These are phyloP conservation scores for Allodekkera sacchari DNA, from an alignment of 805 yeast species.

Conservation along the genomic window DNA sequence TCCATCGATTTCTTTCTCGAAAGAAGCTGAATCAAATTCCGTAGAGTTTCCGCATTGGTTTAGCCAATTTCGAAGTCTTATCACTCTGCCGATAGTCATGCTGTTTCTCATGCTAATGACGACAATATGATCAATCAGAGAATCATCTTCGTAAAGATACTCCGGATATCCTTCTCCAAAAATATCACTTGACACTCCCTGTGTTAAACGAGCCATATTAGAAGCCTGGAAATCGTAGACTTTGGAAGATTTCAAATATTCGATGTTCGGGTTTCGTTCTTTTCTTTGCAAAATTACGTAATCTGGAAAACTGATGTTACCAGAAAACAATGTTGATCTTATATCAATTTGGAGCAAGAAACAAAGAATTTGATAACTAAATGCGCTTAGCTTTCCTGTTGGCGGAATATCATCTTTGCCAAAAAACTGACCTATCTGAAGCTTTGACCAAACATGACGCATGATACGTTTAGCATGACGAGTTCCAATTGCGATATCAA, in stretches of 20 bases:
- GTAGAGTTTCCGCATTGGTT: constrained; percentile 9
- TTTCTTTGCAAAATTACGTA: background rate
- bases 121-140: constrained; percentile 1
- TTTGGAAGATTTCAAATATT: constrained; percentile 1
- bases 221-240: constrained; percentile 1
- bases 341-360: constrained; percentile 2
- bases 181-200: constrained; percentile 1
- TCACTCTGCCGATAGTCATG: constrained; percentile 6
- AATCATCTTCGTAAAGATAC: constrained; percentile 1
- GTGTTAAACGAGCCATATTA: background rate
- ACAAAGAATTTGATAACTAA: constrained; percentile 1
- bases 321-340: constrained; percentile 2
- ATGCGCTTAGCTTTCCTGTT: constrained; percentile 1
- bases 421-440: constrained; percentile 2
- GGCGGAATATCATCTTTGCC: background rate
- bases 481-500: constrained; percentile 3
- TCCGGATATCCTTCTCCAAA: constrained; percentile 1
- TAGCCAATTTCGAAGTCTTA: constrained; percentile 7
- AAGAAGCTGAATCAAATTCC: constrained; percentile 5
- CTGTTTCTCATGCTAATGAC: constrained; percentile 6
- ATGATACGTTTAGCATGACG: constrained; percentile 1
- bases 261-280: constrained; percentile 2
- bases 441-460: constrained; percentile 2
- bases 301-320: constrained; percentile 3
- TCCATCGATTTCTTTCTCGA: constrained; percentile 3